Evolutionary conservation across 306 rosid genomes (phyloP).

Genomic region (Trichosanthes truncata): DNA sequence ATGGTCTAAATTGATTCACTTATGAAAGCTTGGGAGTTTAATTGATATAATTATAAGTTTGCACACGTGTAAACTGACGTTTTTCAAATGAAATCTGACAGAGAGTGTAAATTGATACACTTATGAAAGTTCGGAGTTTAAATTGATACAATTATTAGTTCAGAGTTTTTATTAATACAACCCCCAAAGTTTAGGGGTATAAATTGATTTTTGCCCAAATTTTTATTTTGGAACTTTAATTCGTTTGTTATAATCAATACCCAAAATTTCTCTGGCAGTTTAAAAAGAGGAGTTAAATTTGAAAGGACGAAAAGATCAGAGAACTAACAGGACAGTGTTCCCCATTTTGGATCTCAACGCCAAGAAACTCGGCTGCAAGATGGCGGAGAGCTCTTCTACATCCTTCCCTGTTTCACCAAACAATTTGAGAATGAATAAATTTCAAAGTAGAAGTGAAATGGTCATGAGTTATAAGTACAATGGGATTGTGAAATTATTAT

Average conservation of each 20-base stretch:
- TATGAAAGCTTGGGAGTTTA: no score
- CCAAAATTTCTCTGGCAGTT: neutral
- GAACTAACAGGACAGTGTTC: conserved; percentile 92
- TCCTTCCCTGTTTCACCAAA: conserved; percentile 44
- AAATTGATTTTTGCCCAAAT: no score
- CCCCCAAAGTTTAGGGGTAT: no score
- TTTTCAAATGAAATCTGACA: no score
- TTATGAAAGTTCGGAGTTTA: no score
- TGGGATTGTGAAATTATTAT: neutral
- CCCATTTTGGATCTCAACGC: conserved; percentile 71
- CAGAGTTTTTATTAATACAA: no score
- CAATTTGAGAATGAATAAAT: neutral
- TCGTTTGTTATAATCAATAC: neutral
- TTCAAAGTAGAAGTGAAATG: neutral
- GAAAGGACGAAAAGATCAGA: neutral
- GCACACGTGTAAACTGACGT: no score
- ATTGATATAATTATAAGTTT: no score
- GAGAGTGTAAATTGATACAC: no score
- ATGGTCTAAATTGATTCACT: no score
- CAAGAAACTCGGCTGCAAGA: conserved; percentile 69
- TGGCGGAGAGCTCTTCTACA: conserved; percentile 60
- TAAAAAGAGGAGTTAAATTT: neutral
- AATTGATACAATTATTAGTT: no score
- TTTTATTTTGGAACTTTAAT: neutral
- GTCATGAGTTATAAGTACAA: neutral